Base-by-base conservation (phyloP, 2,329 filamentous ascomycete species). In the Penicillium capsulatum region DNA sequence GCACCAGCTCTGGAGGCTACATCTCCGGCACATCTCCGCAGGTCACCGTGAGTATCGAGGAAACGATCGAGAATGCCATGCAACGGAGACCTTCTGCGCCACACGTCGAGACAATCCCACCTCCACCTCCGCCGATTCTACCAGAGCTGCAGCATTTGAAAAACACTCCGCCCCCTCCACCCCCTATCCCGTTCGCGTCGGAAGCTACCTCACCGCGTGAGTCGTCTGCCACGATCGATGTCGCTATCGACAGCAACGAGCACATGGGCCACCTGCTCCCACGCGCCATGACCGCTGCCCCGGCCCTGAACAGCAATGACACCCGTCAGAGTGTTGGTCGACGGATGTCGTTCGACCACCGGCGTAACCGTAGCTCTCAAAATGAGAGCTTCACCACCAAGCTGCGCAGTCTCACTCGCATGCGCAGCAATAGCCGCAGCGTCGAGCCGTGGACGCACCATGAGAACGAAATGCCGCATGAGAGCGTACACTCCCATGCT, bases 111-210 rank as follows among this genome's bases (percentile, higher is more conserved):
- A 39, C 36, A 16, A 54, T 51, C 10, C 50, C 52, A 3, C 52
- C 50, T 7, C 50, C 50, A 6, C 51, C 50, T 16, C 74, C 75
- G 9, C 72, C 75, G 7, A 64, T 80, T 7, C 68, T 83, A 13
- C 75, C 79, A 5, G 76, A 83, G 53, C 68, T 83, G 7, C 77
- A 80, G 53, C 79, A 82, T 57, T 65, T 83, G 11, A 73, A 22
- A 9, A 22, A 71, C 16, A 67, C 61, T 7, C 75, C 76, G 8
- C 75, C 76, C 1, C 72, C 73, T 2, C 72, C 71, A 11, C 72
- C 71, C 8, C 69, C 71, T 6, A 35, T 52, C 14, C 51, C 52
- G 10, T 51, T 52, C 14, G 50, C 52, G 10, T 51, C 50, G 17
- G 48, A 51, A 9, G 47, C 53, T 1, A 17, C 42, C 15, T 66